Percentiles rank a stretch among this genome's conserved stretches.
These are phyloP conservation scores for Coemansia sp. DNA, from an alignment of 192 early-diverging fungal species.

Conservation along the genomic window DNA sequence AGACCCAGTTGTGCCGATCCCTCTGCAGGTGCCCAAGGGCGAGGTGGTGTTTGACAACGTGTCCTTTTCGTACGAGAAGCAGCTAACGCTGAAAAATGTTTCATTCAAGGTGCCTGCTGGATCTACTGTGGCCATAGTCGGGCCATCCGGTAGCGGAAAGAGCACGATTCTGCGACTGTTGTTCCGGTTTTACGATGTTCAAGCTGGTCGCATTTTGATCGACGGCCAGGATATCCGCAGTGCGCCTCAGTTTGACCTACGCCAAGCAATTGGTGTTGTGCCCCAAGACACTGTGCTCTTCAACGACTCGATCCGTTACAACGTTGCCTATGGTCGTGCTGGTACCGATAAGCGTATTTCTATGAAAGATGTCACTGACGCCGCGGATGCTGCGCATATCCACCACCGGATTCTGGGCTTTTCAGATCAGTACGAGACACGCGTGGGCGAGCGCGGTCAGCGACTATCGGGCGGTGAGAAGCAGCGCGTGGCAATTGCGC, in stretches of 20 bases:
- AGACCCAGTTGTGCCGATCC: conserved; percentile 28
- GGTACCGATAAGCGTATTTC: conserved; percentile 54
- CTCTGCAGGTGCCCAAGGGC: conserved; percentile 47
- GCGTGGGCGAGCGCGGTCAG: conserved; percentile 89
- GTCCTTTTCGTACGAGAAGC: conserved; percentile 66
- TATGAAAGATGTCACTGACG: conserved; percentile 67
- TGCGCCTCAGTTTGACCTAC: conserved; percentile 57
- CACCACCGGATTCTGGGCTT: conserved; percentile 75
- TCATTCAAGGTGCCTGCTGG: conserved; percentile 51
- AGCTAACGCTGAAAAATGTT: conserved; percentile 42
- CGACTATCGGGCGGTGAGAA: conserved; percentile 92
- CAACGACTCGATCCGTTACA: conserved; percentile 93
- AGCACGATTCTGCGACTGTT: conserved; percentile 77
- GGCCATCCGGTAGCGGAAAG: conserved; percentile 65
- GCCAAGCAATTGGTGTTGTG: conserved; percentile 87
- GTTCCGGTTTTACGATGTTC: conserved; percentile 90
- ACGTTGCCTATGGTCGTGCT: conserved; percentile 83
- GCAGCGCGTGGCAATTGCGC: conserved; percentile 88
- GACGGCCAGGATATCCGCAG: conserved; percentile 81
- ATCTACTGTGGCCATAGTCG: conserved; percentile 51
- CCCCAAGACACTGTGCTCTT: conserved; percentile 96
- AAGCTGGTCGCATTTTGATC: conserved; percentile 76
- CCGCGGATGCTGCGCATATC: conserved; percentile 74
- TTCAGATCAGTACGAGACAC: conserved; percentile 78
- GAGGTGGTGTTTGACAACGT: conserved; percentile 65